Evolutionary conservation across 2,329 filamentous ascomycete genomes (phyloP), one percentile per base, ranked within the genome.

Genomic region (Cladophialophora exuberans): DNA sequence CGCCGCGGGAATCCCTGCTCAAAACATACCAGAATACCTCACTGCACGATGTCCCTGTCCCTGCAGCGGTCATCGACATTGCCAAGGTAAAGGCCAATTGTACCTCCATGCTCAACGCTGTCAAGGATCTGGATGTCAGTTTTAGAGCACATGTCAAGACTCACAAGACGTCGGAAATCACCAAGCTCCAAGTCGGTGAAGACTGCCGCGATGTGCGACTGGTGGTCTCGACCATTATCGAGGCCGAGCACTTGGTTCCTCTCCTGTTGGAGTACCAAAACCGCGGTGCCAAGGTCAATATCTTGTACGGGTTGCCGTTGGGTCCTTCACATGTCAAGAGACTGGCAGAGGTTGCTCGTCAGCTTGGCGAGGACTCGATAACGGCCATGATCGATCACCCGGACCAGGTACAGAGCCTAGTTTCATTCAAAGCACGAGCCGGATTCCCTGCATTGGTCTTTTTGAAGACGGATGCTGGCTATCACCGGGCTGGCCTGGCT

Each of bases 141-240:
- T 93, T 90, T 75, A 78, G 89, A 55, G 85, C 87, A 1, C 89
- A 94, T 69, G 83, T 93, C 56, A 94, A 94, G 73, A 91, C 88
- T 18, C 89, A 94, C 70, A 94, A 94, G 76, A 90, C 88, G 0
- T 73, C 76, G 4, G 82, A 90, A 68, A 70, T 89, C 45, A 81
- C 86, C 2, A 76, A 78, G 48, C 71, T 90, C 20, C 88, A 92
- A 79, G 83, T 90, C n/a, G 87, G 87, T 6, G 70, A 78, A 23
- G 66, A 77, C 52, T 64, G 72, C 41, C 67, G 73, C 46, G 79
- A 81, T 3, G 73, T 78, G 17, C 84, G 86, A 31, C 75, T 93
- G 49, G 79, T 92, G 28, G 84, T 86, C 1, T 92, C 88, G 1
- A 94, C 89, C 0, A 62, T 92, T n/a, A 73, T 82, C 2, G 89